Evolutionary conservation across 2,329 filamentous ascomycete genomes (phyloP), one percentile per base, ranked within the genome.

Genomic region (Xylariaceae sp.): DNA sequence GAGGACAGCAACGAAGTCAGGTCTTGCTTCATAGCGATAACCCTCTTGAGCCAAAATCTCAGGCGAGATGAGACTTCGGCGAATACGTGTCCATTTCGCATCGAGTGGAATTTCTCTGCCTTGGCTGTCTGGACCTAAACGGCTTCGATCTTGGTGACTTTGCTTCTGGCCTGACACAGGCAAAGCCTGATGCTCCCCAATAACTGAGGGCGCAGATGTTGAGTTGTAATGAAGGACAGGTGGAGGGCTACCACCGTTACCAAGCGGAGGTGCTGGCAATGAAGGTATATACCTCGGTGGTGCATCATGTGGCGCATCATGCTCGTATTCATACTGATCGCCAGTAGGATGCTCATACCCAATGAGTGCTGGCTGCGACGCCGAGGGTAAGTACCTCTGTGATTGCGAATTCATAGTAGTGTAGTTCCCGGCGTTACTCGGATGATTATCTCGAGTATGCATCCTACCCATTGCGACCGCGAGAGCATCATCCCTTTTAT

Each of bases 31-130:
- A 59, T 83, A 85, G 10, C 82, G 76, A 18, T 82, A 73, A 12
- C 79, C 75, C 4, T 80, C 80, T 40, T 75, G 70, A 38, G 76
- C 72, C 3, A 86, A 70, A 0, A 83, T 79, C 56, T 83, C 80
- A 5, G 78, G 76, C n/a, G 80, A 83, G 9, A 86, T 74, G 0
- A 83, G 71, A 1, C 69, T 71, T 12, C 82, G 75, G 49, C 71
- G 74, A 33, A 86, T 81, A 50, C 74, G 77, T 4, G 82, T 86
- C 82, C 82, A 86, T 45, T 75, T 74, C 1, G 81, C 82, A 22
- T 83, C 78, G 2, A 75, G 61, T 0, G 76, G 76, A 2, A 87
- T 86, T 12, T 79, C 74, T 5, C 75, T 73, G 1, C 83, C 83
- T 31, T 77, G 73, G 18, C 76, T 73, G 58, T 86, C 83, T 0